A percentile compares a stretch with the other conserved stretches of the same genome.
phyloP scores from a whole-genome alignment of 371 early-diverging fungal species.

The Globomyces sp. region DNA sequence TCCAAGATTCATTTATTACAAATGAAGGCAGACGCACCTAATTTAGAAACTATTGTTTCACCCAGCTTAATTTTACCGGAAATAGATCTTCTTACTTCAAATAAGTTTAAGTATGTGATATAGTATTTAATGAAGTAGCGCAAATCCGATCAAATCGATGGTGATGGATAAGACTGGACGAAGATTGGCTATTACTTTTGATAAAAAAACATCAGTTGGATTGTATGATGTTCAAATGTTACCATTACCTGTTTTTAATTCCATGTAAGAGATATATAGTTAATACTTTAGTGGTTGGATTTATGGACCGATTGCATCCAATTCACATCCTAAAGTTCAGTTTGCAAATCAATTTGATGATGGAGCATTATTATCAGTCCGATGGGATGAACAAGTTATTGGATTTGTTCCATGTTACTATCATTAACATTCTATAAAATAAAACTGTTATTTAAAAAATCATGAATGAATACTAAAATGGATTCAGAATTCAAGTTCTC shows the following conservation, averaged over 20 bases:
- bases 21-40: background rate
- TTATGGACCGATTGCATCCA: background rate
- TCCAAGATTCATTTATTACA: slow-evolving; percentile 1
- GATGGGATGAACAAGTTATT: slow-evolving; percentile 3
- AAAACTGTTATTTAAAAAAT: no score
- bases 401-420: slow-evolving; percentile 6
- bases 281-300: slow-evolving; percentile 6
- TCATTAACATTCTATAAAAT: background rate
- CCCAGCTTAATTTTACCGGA: background rate
- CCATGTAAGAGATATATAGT: background rate
- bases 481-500: no score
- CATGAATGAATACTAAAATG: no score
- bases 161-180: background rate
- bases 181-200: slow-evolving; percentile 1
- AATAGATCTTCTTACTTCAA: background rate
- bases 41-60: background rate
- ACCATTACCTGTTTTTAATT: slow-evolving; percentile 2
- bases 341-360: slow-evolving; percentile 1
- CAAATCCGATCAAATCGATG: background rate
- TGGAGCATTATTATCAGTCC: background rate
- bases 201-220: background rate
- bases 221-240: background rate
- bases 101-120: no score
- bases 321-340: background rate
- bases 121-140: background rate